These are phyloP conservation scores for Nannochloropsis salina DNA, from an alignment of 108 stramenopile genomes.

Conservation along the genomic window DNA sequence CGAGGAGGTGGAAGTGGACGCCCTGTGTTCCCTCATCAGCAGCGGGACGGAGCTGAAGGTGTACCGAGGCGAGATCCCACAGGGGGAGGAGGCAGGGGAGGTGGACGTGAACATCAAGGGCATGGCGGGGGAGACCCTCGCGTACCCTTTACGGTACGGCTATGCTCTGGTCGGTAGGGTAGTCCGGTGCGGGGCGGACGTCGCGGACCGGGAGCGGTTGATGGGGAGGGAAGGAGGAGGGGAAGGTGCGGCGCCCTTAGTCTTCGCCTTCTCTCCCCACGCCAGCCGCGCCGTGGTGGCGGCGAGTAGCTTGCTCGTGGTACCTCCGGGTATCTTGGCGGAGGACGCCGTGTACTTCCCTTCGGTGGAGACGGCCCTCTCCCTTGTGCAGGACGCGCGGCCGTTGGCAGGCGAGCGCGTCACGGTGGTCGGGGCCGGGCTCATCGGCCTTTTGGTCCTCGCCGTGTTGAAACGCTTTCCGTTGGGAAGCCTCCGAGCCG, in stretches of 20 bases:
- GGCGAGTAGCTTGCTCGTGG: constrained; percentile 64
- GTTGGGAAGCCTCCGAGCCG: background rate
- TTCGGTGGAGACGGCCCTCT: constrained; percentile 83
- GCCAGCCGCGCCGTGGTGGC: constrained; percentile 65
- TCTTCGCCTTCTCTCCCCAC: constrained; percentile 78
- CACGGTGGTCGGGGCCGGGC: constrained; percentile 77
- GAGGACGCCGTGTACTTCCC: constrained; percentile 88
- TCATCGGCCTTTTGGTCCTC: constrained; percentile 62
- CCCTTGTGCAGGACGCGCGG: constrained; percentile 78
- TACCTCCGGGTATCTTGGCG: constrained; percentile 70
- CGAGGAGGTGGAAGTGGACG: constrained; percentile 46
- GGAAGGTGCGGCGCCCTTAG: constrained; percentile 34
- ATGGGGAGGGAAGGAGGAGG: background rate
- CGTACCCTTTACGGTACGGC: constrained; percentile 77
- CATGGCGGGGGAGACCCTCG: constrained; percentile 71
- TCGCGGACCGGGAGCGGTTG: constrained; percentile 55
- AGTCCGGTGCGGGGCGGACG: constrained; percentile 61
- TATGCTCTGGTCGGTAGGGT: constrained; percentile 75
- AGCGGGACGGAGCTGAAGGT: constrained; percentile 86
- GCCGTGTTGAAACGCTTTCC: background rate
- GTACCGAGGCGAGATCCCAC: constrained; percentile 63
- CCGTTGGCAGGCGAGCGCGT: constrained; percentile 74
- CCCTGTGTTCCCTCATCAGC: constrained; percentile 73
- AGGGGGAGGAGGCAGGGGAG: constrained; percentile 27
- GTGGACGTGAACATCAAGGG: constrained; percentile 75